Evolutionary conservation across 805 yeast species (phyloP).

Genomic region (Groenewaldozyma salmanticensis): DNA sequence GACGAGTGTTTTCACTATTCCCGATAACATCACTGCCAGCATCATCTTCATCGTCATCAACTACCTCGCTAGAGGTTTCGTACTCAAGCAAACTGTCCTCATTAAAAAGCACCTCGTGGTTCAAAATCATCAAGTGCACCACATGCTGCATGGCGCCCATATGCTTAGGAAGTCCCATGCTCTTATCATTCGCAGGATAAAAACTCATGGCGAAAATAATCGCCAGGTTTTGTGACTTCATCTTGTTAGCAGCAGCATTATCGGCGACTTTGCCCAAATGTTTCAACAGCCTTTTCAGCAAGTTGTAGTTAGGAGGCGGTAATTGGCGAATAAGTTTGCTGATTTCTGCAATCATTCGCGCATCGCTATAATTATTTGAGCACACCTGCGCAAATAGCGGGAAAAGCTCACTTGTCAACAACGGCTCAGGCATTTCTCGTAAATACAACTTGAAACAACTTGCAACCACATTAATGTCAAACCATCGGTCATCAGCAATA

Average conservation of each 20-base stretch:
- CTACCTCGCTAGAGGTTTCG: constrained; percentile 18
- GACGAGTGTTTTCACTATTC: not conserved
- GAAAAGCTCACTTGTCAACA: constrained; percentile 59
- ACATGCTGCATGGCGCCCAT: constrained; percentile 46
- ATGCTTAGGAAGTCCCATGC: constrained; percentile 19
- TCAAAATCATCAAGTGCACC: constrained; percentile 38
- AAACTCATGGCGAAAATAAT: constrained; percentile 74
- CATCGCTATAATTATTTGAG: constrained; percentile 18
- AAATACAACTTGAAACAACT: constrained; percentile 78
- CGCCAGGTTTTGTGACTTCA: constrained; percentile 84
- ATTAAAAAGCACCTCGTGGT: constrained; percentile 22
- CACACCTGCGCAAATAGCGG: constrained; percentile 37
- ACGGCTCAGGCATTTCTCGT: constrained; percentile 80
- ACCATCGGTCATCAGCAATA: constrained; percentile 48
- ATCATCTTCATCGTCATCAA: constrained; percentile 27
- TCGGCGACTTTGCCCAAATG: constrained; percentile 65
- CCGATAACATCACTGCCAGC: constrained; percentile 17
- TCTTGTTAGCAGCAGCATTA: constrained; percentile 60
- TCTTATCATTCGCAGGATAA: constrained; percentile 24
- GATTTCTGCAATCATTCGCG: constrained; percentile 19
- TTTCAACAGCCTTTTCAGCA: constrained; percentile 53
- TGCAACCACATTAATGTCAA: constrained; percentile 78
- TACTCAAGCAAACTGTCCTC: constrained; percentile 6
- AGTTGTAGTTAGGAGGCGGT: constrained; percentile 58
- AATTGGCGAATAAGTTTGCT: constrained; percentile 31